Conservation (phyloP, 371 early-diverging fungal species). For the Fennellomyces sp. region DNA sequence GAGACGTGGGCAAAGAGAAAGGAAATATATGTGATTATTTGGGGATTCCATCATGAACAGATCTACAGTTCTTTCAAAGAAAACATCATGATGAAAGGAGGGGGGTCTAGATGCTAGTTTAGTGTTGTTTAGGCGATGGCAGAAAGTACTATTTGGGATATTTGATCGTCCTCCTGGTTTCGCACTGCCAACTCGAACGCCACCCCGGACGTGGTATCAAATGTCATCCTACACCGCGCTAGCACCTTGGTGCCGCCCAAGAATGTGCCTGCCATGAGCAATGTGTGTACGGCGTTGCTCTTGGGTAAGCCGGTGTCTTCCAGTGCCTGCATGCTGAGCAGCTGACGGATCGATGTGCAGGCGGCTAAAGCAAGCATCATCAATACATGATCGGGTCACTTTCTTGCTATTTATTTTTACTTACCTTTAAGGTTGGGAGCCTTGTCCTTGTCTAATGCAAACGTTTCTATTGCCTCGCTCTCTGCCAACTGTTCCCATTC, state of each 20-base stretch:
- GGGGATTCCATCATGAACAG: too few relatives aligned
- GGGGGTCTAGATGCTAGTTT: too few relatives aligned
- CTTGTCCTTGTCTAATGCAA: slow-evolving; percentile 74
- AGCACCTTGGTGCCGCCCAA: slow-evolving; percentile 76
- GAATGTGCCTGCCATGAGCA: slow-evolving; percentile 85
- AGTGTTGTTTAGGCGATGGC: slow-evolving; percentile 61
- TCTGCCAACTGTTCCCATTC: slow-evolving; percentile 81
- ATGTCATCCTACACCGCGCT: slow-evolving; percentile 88
- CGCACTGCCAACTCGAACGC: slow-evolving; percentile 91
- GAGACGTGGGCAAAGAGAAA: too few relatives aligned
- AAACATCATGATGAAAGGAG: too few relatives aligned
- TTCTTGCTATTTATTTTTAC: background rate
- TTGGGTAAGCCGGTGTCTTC: slow-evolving; percentile 72
- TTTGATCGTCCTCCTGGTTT: slow-evolving; percentile 59
- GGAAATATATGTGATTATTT: too few relatives aligned
- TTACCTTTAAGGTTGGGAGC: slow-evolving; percentile 67
- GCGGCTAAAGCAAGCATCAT: slow-evolving; percentile 51
- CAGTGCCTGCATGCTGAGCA: slow-evolving; percentile 85
- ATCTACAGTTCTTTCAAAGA: too few relatives aligned
- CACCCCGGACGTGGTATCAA: slow-evolving; percentile 79
- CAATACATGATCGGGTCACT: slow-evolving; percentile 7
- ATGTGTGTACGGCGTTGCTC: slow-evolving; percentile 83
- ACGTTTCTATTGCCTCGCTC: slow-evolving; percentile 83
- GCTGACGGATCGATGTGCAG: slow-evolving; percentile 66
- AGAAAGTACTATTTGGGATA: slow-evolving; percentile 74